Evolutionary conservation across 768 basidiomycete species (phyloP), one percentile per base, ranked within the genome.

Genomic region (Lactifluus pinguis): DNA sequence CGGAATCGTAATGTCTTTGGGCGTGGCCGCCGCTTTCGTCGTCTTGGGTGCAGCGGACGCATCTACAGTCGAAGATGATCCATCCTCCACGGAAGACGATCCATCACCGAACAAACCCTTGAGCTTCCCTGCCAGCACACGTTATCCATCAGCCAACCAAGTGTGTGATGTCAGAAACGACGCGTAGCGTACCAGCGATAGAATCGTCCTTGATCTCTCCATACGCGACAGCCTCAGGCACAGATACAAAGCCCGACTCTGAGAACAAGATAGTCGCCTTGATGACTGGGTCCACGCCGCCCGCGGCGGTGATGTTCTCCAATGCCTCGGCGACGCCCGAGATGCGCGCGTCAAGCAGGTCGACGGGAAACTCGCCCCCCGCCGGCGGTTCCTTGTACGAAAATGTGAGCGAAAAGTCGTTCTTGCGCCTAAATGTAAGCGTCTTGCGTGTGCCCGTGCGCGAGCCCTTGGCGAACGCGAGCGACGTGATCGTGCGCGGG

Each of bases 181-280:
- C n/a, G 19, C 44, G 14, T 59, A 10, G 34, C 79, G 58, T 66
- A 87, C 89, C 89, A 59, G 85, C 76, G 49, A 92, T 71, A 25
- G 85, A 86, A 15, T 90, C 88, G 64, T 89, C 85, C 70, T 89
- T 93, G 68, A 89, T 80, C 67, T 92, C 89, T 8, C 87, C 92
- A 60, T 81, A 84, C 6, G 85, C 83, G 45, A 93, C 69, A 0
- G 92, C 95, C 57, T 90, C 88, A 14, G 83, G 80, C 39, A 92
- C 84, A 3, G 86, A 84, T 6, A 92, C 76, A 68, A 98, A 87
- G 7, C 94, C 93, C 53, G 90, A 91, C 54, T 94, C 90, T 42
- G 90, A 90, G 44, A 98, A 77, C 30, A 82, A 76, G 53, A 98
- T 73, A 0, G 89, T 92, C 17, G 92, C 86, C 72, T 93, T 94